Evolutionary conservation across 2,329 filamentous ascomycete species (phyloP), one percentile per base, ranked within the genome.

Genomic region (Ascochyta fabae): DNA sequence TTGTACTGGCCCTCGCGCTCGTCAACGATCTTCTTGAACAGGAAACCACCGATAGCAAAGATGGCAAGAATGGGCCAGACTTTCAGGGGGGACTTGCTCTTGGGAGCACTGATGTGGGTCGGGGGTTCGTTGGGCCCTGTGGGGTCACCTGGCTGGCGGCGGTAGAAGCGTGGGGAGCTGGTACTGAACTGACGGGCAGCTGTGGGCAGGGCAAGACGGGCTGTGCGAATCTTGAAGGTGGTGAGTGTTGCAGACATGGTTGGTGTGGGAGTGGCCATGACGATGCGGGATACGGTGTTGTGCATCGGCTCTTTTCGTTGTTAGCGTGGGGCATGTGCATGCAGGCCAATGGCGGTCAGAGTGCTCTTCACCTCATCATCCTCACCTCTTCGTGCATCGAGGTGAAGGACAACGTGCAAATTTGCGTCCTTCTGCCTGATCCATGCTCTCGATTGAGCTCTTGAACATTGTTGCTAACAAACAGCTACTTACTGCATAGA

Each of bases 21-120:
- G 57, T 81, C 79, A 35, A 78, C 75, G 43, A 82, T 74, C 59
- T 73, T 73, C 65, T 78, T 78, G 72, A 82, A 82, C 48, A 78
- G 68, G 48, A 75, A 75, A 41, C 74, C 78, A 58, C 80, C 80
- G 31, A 74, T 59, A 50, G 65, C 74, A 69, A 82, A 80, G 67
- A 82, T 81, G 65, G 72, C 69, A 54, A 81, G 60, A 42, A 82
- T 75, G 23, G 80, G 79, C 74, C 74, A 77, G 64, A 77, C 67
- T 56, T 73, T 75, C 55, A 77, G 68, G 24, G 73, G 73, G 26
- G 66, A 76, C 60, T 75, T 80, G 48, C 78, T 71, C 35, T 56
- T 65, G 22, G 78, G 61, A 53, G 73, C 58, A 36, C 60, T 52
- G 47, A 70, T 70, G 63, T 73, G 70, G 22, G 62, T 49, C 27